Percentiles rank a stretch among this genome's conserved stretches.
These are phyloP conservation scores for Brasenia schreberi DNA, from an alignment of 164 flowering plant species.

Conservation along the genomic window DNA sequence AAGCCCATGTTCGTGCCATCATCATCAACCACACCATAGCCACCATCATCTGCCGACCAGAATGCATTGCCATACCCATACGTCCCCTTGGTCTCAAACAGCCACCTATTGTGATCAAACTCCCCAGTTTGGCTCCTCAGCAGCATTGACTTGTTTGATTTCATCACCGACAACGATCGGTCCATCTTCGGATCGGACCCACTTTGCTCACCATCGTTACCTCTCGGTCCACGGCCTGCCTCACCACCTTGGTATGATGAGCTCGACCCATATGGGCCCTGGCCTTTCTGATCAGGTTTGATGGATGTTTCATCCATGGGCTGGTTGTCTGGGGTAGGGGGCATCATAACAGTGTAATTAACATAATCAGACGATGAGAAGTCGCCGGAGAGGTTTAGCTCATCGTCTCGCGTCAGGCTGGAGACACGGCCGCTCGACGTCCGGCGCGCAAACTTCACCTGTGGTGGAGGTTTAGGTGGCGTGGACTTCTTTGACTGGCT, in stretches of 20 bases:
- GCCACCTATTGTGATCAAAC: slow-evolving; percentile 71
- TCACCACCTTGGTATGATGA: not conserved
- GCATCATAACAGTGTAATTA: slow-evolving; percentile 81
- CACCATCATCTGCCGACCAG: slow-evolving; percentile 48
- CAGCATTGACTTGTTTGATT: slow-evolving; percentile 48
- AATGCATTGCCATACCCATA: slow-evolving; percentile 84
- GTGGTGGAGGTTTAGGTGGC: slow-evolving; percentile 35
- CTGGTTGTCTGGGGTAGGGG: slow-evolving; percentile 92
- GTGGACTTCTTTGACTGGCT: slow-evolving; percentile 6
- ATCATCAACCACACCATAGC: slow-evolving; percentile 8
- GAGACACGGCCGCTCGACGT: slow-evolving; percentile 69
- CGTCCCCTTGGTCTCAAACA: slow-evolving; percentile 71
- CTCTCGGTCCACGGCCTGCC: not conserved
- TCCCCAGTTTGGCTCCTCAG: slow-evolving; percentile 73
- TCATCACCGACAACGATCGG: slow-evolving; percentile 43
- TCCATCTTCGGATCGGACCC: slow-evolving; percentile 32
- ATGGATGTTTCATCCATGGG: slow-evolving; percentile 16
- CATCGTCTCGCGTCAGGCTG: slow-evolving; percentile 78
- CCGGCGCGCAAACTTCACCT: slow-evolving; percentile 53
- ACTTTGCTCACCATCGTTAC: slow-evolving; percentile 3
- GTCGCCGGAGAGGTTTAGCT: slow-evolving; percentile 35
- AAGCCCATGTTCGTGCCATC: slow-evolving; percentile 28
- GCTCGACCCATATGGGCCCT: not conserved
- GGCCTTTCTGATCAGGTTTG: not conserved
- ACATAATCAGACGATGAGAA: slow-evolving; percentile 34